Conservation (phyloP, 129 eudicot species). For the Mikania micrantha region DNA sequence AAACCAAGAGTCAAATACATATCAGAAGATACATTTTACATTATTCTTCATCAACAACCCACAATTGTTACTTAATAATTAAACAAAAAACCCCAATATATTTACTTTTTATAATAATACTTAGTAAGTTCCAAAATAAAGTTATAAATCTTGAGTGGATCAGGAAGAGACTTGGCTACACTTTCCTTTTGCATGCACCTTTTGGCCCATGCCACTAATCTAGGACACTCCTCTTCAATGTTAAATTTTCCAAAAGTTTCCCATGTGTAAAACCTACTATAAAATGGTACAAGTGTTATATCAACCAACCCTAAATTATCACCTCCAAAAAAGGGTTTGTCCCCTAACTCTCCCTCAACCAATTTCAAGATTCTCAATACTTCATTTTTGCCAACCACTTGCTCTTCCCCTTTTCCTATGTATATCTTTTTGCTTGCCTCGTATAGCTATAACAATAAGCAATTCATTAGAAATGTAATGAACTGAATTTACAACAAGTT, state of each 20-base stretch:
- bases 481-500: no score
- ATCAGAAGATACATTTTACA: neutral
- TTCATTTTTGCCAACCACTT: slow-evolving; percentile 22
- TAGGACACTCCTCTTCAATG: slow-evolving; percentile 34
- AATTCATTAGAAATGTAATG: no score
- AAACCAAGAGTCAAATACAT: neutral
- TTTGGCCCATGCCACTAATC: slow-evolving; percentile 30
- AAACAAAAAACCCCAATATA: neutral
- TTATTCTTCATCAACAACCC: neutral
- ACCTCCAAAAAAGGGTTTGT: slow-evolving; percentile 34
- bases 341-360: slow-evolving; percentile 30
- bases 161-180: slow-evolving; percentile 29
- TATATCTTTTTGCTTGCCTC: slow-evolving; percentile 27
- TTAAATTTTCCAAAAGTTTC: slow-evolving; percentile 33
- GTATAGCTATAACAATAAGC: slow-evolving; percentile 20
- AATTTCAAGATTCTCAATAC: slow-evolving; percentile 23
- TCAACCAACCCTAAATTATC: slow-evolving; percentile 33
- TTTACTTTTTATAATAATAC: slow-evolving; percentile 16
- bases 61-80: neutral
- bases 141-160: slow-evolving; percentile 25
- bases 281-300: slow-evolving; percentile 31
- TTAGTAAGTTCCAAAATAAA: slow-evolving; percentile 15
- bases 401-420: slow-evolving; percentile 25
- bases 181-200: slow-evolving; percentile 33
- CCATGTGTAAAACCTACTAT: slow-evolving; percentile 29